These are phyloP conservation scores for Colletotrichum musae DNA, from an alignment of 2,329 filamentous ascomycete species.

Conservation along the genomic window DNA sequence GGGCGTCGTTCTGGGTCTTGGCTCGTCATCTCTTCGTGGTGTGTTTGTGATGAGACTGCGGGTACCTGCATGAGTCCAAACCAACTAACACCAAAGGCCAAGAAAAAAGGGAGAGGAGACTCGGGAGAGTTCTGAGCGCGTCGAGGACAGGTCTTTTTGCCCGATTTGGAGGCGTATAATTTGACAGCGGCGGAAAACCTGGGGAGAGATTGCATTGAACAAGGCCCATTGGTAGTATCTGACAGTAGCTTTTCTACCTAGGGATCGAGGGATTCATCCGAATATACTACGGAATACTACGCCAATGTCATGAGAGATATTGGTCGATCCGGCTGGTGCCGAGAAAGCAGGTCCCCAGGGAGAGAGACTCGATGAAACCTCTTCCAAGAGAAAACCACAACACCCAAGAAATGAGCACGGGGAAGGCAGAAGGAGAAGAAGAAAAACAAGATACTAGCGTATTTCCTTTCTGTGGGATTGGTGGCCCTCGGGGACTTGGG, in stretches of 20 bases:
- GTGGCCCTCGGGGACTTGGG: too few relatives aligned
- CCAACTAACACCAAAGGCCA: constrained; percentile 1
- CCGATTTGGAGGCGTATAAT: too few relatives aligned
- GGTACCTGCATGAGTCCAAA: constrained; percentile 27
- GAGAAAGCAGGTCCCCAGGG: background rate
- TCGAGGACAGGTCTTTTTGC: background rate
- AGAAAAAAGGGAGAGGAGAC: background rate
- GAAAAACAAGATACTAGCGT: too few relatives aligned
- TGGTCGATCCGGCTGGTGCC: constrained; percentile 13
- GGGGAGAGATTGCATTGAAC: too few relatives aligned
- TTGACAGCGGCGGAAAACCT: too few relatives aligned
- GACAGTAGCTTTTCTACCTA: too few relatives aligned
- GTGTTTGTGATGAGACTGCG: constrained; percentile 23
- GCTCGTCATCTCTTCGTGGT: background rate
- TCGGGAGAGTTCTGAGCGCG: background rate
- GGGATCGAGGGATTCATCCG: too few relatives aligned
- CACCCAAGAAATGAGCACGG: constrained; percentile 1
- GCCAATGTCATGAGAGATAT: background rate
- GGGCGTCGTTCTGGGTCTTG: background rate
- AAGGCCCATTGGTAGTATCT: too few relatives aligned
- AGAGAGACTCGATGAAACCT: background rate
- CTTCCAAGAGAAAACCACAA: constrained; percentile 4
- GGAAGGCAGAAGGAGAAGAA: background rate
- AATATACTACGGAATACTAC: too few relatives aligned
- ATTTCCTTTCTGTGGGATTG: background rate